Percentiles rank a stretch among this genome's conserved stretches.
Evolutionary conservation across 202 grass and related monocot species (phyloP).

Genomic region (Elaeis oleifera): DNA sequence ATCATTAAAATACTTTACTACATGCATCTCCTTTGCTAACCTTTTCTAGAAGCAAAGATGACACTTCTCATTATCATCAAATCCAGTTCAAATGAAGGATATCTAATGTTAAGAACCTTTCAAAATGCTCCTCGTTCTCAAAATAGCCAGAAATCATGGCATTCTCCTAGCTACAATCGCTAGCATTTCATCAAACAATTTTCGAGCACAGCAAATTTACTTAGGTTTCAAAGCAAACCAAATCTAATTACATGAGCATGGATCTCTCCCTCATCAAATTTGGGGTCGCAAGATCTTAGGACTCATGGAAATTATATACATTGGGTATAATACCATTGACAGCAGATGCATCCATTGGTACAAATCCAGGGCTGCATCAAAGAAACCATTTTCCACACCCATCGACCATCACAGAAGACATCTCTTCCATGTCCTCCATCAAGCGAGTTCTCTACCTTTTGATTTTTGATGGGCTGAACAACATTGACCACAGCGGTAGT

Average conservation of each 20-base stretch:
- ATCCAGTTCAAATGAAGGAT: slow-evolving; percentile 60
- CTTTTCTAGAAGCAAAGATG: slow-evolving; percentile 39
- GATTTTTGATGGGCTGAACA: no score
- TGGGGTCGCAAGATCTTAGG: neutral
- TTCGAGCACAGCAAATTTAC: slow-evolving; percentile 43
- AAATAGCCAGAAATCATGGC: slow-evolving; percentile 84
- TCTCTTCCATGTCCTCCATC: no score
- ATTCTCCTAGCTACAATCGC: slow-evolving; percentile 72
- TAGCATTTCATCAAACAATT: slow-evolving; percentile 72
- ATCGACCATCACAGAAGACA: slow-evolving; percentile 69
- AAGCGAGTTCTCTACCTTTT: no score
- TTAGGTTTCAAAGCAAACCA: slow-evolving; percentile 46
- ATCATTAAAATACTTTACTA: slow-evolving; percentile 52
- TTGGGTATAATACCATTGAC: slow-evolving; percentile 39
- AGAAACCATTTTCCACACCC: slow-evolving; percentile 66
- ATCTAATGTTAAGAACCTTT: slow-evolving; percentile 59
- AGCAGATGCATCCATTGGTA: slow-evolving; percentile 75
- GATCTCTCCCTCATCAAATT: slow-evolving; percentile 54
- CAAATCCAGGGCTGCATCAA: slow-evolving; percentile 70
- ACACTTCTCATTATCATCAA: slow-evolving; percentile 78
- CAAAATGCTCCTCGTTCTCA: slow-evolving; percentile 58
- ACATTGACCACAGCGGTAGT: no score
- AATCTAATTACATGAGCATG: slow-evolving; percentile 78
- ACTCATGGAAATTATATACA: slow-evolving; percentile 39
- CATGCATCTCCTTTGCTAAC: slow-evolving; percentile 69